These are phyloP conservation scores for Metschnikowia corniflorae DNA, from an alignment of 805 yeast genomes.

Conservation along the genomic window DNA sequence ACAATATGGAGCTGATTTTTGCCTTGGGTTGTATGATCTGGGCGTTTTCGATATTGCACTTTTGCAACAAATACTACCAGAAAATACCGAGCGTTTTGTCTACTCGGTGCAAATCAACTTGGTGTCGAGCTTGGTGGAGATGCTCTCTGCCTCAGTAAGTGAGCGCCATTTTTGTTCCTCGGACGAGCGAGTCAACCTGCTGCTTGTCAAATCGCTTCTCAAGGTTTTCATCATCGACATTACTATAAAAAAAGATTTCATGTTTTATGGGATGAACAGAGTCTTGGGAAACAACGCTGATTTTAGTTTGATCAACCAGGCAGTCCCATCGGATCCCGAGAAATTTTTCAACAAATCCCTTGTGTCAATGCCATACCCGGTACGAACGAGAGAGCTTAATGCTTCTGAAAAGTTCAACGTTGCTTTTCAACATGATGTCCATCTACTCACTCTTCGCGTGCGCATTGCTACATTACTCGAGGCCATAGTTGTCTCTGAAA, in stretches of 20 bases:
- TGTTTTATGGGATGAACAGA: slow-evolving; percentile 53
- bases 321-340: slow-evolving; percentile 31
- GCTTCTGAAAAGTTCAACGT: slow-evolving; percentile 14
- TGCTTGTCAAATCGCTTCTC: slow-evolving; percentile 28
- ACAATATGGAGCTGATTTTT: slow-evolving; percentile 21
- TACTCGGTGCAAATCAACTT: slow-evolving; percentile 44
- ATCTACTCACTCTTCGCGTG: slow-evolving; percentile 40
- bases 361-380: slow-evolving; percentile 14
- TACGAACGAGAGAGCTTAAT: slow-evolving; percentile 2
- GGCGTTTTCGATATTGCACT: slow-evolving; percentile 31
- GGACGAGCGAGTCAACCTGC: slow-evolving; percentile 4
- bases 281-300: slow-evolving; percentile 50
- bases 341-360: slow-evolving; percentile 5
- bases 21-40: slow-evolving; percentile 23
- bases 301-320: slow-evolving; percentile 37
- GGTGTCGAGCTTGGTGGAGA: slow-evolving; percentile 51
- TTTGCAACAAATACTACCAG: slow-evolving; percentile 43
- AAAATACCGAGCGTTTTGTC: slow-evolving; percentile 42
- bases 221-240: slow-evolving; percentile 41
- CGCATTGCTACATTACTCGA: slow-evolving; percentile 50
- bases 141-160: slow-evolving; percentile 43
- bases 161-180: slow-evolving; percentile 8
- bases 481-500: slow-evolving; percentile 31
- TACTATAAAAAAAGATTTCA: slow-evolving; percentile 37
- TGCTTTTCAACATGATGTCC: slow-evolving; percentile 40